phyloP scores from a whole-genome alignment of 345 rosid species.

The Linum tenue region DNA sequence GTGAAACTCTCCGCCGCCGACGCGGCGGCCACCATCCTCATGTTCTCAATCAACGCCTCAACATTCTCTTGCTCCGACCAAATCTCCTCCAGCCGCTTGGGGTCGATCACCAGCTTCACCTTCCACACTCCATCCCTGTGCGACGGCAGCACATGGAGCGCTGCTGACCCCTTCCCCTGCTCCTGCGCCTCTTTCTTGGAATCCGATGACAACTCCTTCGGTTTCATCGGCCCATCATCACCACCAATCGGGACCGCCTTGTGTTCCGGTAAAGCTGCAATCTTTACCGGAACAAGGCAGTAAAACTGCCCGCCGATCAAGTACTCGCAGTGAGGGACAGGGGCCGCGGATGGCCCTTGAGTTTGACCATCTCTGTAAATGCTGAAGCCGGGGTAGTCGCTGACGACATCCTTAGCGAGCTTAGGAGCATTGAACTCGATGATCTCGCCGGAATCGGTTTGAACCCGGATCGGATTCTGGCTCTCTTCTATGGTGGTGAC shows the following conservation, averaged over 20 bases:
- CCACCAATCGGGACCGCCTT: neutral
- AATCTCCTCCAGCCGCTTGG: slow-evolving; percentile 57
- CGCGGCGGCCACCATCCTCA: slow-evolving; percentile 45
- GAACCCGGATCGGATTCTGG: slow-evolving; percentile 20
- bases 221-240: too few species aligned
- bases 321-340: slow-evolving; percentile 23
- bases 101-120: slow-evolving; percentile 54
- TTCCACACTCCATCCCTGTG: slow-evolving; percentile 59
- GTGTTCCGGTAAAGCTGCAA: neutral
- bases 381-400: slow-evolving; percentile 30
- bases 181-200: slow-evolving; percentile 2
- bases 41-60: slow-evolving; percentile 60
- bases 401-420: slow-evolving; percentile 31
- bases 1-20: slow-evolving; percentile 21
- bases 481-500: neutral
- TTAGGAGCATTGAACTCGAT: slow-evolving; percentile 32
- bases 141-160: slow-evolving; percentile 42
- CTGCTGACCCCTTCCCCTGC: slow-evolving; percentile 11
- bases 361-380: slow-evolving; percentile 24
- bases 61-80: slow-evolving; percentile 51
- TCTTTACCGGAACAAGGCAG: slow-evolving; percentile 41
- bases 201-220: too few species aligned
- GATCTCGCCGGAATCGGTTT: slow-evolving; percentile 27
- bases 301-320: slow-evolving; percentile 30
- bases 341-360: slow-evolving; percentile 13